These are phyloP conservation scores for Hypoxylon lenormandii DNA, from an alignment of 495 filamentous ascomycete genomes.

Conservation along the genomic window DNA sequence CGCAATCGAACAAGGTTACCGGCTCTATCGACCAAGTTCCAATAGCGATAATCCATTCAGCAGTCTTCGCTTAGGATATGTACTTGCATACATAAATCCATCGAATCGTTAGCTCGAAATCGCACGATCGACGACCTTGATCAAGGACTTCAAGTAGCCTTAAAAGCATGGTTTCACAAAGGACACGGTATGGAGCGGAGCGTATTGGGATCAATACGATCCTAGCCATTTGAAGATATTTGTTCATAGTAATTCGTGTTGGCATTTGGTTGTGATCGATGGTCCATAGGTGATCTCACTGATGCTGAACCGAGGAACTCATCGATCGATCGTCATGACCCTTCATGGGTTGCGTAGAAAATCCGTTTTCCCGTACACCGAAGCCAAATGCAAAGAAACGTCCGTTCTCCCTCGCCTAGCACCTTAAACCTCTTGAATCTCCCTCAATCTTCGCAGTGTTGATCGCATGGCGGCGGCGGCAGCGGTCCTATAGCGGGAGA, in stretches of 20 bases:
- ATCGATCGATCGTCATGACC: constrained; percentile 46
- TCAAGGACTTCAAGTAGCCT: constrained; percentile 3
- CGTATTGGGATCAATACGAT: constrained; percentile 18
- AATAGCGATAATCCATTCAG: constrained; percentile 1
- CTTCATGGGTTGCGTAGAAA: constrained; percentile 47
- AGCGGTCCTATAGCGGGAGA: constrained; percentile 74
- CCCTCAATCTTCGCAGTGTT: constrained; percentile 95
- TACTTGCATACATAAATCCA: background rate
- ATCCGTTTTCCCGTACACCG: constrained; percentile 47
- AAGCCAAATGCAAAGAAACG: constrained; percentile 47
- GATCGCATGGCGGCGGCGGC: constrained; percentile 96
- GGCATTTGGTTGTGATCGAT: constrained; percentile 47
- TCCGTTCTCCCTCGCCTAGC: constrained; percentile 33
- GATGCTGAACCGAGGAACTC: constrained; percentile 34
- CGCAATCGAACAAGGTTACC: constrained; percentile 4
- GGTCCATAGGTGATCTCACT: constrained; percentile 39
- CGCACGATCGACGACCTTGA: constrained; percentile 12
- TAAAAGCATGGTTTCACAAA: constrained; percentile 31
- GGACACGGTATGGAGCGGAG: constrained; percentile 20
- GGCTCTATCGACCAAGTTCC: background rate
- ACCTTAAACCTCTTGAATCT: constrained; percentile 93
- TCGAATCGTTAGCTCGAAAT: constrained; percentile 30
- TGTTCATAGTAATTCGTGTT: constrained; percentile 46
- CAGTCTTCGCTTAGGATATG: constrained; percentile 8
- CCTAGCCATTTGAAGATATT: constrained; percentile 17